Conservation (phyloP, 2,329 filamentous ascomycete genomes). For the Cercospora sp. region DNA sequence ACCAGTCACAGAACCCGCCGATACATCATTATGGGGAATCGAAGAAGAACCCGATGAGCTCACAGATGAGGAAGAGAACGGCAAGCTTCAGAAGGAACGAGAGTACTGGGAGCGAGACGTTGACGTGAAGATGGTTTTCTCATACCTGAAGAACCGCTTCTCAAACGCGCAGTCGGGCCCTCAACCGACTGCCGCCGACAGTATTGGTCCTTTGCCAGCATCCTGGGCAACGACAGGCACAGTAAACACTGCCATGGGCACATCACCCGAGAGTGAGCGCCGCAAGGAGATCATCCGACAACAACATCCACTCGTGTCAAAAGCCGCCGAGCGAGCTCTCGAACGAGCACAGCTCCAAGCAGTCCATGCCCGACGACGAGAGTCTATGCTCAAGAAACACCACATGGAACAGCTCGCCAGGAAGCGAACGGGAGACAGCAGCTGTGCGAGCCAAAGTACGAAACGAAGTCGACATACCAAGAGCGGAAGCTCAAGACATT, state of each 20-base stretch:
- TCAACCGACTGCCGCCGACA: conserved; percentile 28
- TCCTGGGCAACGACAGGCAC: conserved; percentile 38
- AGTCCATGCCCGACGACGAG: conserved; percentile 22
- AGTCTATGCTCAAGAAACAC: conserved; percentile 25
- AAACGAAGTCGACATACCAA: conserved; percentile 65
- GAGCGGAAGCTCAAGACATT: conserved; percentile 69
- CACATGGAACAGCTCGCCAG: conserved; percentile 48
- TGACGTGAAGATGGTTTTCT: conserved; percentile 88
- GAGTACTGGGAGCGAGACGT: conserved; percentile 94
- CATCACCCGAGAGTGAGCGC: conserved; percentile 63
- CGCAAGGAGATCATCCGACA: conserved; percentile 82
- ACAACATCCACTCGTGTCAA: conserved; percentile 81
- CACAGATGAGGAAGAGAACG: conserved; percentile 33
- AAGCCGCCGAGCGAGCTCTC: conserved; percentile 49
- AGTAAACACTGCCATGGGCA: conserved; percentile 46
- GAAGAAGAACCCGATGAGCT: conserved; percentile 57
- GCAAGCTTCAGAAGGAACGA: conserved; percentile 47
- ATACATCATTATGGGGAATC: conserved; percentile 66
- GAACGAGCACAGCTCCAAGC: conserved; percentile 37
- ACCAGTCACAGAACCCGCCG: conserved; percentile 32
- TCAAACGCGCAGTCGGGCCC: conserved; percentile 40
- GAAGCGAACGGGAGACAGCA: conserved; percentile 51
- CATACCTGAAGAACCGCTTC: conserved; percentile 78
- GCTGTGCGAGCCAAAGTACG: conserved; percentile 86
- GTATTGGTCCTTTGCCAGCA: conserved; percentile 33